phyloP scores from a whole-genome alignment of 768 basidiomycete genomes.

The Tricholoma sp. region DNA sequence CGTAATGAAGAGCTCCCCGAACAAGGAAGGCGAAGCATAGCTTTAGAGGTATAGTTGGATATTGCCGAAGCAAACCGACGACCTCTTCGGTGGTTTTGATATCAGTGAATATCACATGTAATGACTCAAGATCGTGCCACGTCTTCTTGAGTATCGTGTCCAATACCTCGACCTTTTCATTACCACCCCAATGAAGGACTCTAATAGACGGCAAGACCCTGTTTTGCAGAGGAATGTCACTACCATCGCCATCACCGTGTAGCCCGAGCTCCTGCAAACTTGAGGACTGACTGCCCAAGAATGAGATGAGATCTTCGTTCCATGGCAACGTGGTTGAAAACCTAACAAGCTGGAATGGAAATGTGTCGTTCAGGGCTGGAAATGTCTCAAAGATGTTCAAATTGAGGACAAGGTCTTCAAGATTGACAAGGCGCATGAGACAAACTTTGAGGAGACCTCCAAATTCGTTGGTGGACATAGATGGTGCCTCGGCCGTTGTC shows the following conservation, averaged over 20 bases:
- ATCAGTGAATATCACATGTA: background rate
- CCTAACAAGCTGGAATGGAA: background rate
- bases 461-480: background rate
- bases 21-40: background rate
- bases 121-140: background rate
- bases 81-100: background rate
- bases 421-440: background rate
- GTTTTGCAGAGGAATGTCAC: background rate
- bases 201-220: background rate
- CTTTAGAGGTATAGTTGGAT: background rate
- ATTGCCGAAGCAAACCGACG: background rate
- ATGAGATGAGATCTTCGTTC: background rate
- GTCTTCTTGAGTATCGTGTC: background rate
- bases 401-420: background rate
- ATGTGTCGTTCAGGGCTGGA: background rate
- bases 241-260: background rate
- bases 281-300: background rate
- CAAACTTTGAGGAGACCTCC: background rate
- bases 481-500: background rate
- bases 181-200: background rate
- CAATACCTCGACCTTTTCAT: background rate
- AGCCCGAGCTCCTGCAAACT: background rate
- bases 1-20: background rate
- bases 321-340: constrained; percentile 2
- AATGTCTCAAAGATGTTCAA: background rate